Evolutionary conservation across 371 early-diverging fungal species (phyloP), one percentile per base, ranked within the genome.

Genomic region (Mortierella sp.): DNA sequence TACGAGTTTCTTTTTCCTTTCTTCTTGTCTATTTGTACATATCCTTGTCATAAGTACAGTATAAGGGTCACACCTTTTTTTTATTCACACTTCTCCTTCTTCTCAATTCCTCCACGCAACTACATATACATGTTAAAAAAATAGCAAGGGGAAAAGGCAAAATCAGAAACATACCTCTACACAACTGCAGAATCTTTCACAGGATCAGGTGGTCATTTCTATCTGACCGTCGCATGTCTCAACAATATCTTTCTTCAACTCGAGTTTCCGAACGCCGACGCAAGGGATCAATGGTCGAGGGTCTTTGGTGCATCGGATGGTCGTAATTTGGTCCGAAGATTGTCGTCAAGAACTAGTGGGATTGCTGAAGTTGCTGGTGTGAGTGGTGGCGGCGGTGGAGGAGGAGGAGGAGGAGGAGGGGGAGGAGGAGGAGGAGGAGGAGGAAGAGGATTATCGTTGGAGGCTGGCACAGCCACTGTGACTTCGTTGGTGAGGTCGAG

Each of bases 231-330:
- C 11, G 42, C 28, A 10, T 78, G 78, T 48, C 60, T 50, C 8
- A n/a, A 73, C 13, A 4, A 50, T 6, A 28, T 11, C 24, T 8
- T 44, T 19, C 31, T 78, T 3, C 47, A 34, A 9, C 48, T 78
- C 19, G 78, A 78, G 42, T 72, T 72, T 21, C 50, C 60, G 2
- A 60, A 47, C 31, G 48, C 31, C 6, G 34, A 45, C 16, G 78
- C 78, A 0, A 73, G 78, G 0, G 78, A 78, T 54, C 57, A 58
- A 16, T 78, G 78, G 78, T 24, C 73, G 3, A 73, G 55, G 0
- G 34, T 72, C 13, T 73, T 78, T 63, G 60, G 52, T 3, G 54
- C 34, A 0, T 48, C 65, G 21, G 48, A 31, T 14, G 24, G 19
- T 14, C 47, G 63, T 16, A 74, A 31, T 13, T 28, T 34, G 16